phyloP scores from a whole-genome alignment of 345 rosid species.

The Arabis hirsuta region DNA sequence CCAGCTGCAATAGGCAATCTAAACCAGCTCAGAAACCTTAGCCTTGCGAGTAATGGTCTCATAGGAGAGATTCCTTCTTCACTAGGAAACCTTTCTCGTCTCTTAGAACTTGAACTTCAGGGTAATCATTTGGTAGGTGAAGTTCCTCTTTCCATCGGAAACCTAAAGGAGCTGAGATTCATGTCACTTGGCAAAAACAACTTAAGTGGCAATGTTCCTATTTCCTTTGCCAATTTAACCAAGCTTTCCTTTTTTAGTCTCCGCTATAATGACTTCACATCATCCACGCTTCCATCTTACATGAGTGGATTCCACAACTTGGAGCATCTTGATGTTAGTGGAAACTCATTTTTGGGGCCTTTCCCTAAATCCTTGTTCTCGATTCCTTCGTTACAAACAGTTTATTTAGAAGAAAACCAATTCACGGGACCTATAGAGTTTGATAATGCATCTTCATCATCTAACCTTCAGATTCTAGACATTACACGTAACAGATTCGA shows the following conservation, averaged over 20 bases:
- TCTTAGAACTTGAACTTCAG: too few relatives aligned
- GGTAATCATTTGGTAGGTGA: too few relatives aligned
- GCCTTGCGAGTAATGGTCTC: too few relatives aligned
- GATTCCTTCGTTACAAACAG: not conserved
- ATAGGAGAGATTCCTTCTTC: too few relatives aligned
- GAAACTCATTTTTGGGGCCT: not conserved
- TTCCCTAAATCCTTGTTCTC: constrained; percentile 3
- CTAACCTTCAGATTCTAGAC: not conserved
- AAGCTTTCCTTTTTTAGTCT: not conserved
- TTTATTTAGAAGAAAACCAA: not conserved
- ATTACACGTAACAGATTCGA: not conserved
- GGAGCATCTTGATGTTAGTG: not conserved
- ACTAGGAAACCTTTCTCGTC: too few relatives aligned
- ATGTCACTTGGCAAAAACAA: not conserved
- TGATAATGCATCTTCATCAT: constrained; percentile 9
- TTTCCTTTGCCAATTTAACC: not conserved
- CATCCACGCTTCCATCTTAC: not conserved
- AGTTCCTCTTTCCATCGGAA: too few relatives aligned
- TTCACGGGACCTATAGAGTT: constrained; percentile 21
- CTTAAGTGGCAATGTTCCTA: not conserved
- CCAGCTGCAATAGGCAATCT: too few relatives aligned
- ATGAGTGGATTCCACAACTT: constrained; percentile 1
- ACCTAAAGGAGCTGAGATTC: too few relatives aligned
- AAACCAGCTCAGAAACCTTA: too few relatives aligned
- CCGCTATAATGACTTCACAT: not conserved